Percentiles rank a stretch among this genome's conserved stretches.
Conservation (phyloP, 768 basidiomycete species). For the Xanthoconium stramineum region DNA sequence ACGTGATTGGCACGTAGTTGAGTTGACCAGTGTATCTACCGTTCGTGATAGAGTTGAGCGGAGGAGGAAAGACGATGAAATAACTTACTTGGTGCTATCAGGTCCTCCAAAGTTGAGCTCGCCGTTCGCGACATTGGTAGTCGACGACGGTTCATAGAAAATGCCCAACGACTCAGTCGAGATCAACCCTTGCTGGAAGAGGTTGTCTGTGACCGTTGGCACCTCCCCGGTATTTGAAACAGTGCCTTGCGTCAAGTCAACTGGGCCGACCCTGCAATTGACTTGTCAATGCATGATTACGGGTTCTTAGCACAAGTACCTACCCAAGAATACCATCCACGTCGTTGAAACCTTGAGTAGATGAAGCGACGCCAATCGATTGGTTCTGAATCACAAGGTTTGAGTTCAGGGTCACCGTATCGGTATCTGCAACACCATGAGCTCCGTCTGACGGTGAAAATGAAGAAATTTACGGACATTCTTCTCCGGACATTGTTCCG, state of each 20-base stretch:
- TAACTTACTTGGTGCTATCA: constrained; percentile 42
- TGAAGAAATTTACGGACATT: constrained; percentile 36
- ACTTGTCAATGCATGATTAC: not conserved
- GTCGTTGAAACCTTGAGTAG: constrained; percentile 41
- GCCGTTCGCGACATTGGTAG: constrained; percentile 39
- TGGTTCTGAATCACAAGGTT: constrained; percentile 44
- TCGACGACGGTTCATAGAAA: constrained; percentile 49
- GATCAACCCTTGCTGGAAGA: constrained; percentile 45
- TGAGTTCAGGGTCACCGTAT: constrained; percentile 42
- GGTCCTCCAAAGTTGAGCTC: constrained; percentile 54
- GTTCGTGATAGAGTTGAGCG: not conserved
- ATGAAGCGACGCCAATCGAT: constrained; percentile 45
- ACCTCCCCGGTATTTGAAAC: constrained; percentile 38
- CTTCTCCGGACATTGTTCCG: constrained; percentile 50
- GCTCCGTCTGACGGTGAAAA: not conserved
- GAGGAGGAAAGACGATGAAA: not conserved
- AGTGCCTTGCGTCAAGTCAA: constrained; percentile 46
- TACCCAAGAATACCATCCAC: constrained; percentile 55
- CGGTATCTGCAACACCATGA: constrained; percentile 36
- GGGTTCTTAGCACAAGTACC: not conserved
- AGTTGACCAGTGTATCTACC: constrained; percentile 33
- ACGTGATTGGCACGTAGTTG: constrained; percentile 40
- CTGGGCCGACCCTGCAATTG: constrained; percentile 44
- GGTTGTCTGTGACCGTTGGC: constrained; percentile 59
- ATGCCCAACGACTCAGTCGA: constrained; percentile 45